phyloP scores from a whole-genome alignment of 139 green algal genomes.

The Choricystis sp. region DNA sequence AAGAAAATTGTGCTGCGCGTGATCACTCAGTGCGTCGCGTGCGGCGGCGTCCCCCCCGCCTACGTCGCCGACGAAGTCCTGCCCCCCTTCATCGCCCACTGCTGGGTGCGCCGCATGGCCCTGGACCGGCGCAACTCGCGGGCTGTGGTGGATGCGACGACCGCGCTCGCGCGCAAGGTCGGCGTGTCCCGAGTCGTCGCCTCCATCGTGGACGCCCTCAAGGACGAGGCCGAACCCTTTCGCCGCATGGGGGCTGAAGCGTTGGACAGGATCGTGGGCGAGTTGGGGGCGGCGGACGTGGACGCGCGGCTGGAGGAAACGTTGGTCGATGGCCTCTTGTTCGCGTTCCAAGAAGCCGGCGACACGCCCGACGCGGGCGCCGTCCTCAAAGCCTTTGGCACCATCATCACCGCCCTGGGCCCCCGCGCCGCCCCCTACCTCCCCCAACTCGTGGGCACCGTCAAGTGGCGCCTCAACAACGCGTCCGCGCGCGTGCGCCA shows the following conservation, averaged over 20 bases:
- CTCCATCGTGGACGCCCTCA: constrained; percentile 94
- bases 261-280: constrained; percentile 76
- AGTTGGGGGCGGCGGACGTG: constrained; percentile 80
- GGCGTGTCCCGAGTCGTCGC: constrained; percentile 66
- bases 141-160: constrained; percentile 90
- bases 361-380: constrained; percentile 28
- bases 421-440: constrained; percentile 90
- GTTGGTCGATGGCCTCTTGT: constrained; percentile 96
- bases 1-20: constrained; percentile 99
- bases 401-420: constrained; percentile 82
- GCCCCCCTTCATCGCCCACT: constrained; percentile 92
- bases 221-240: constrained; percentile 97
- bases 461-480: constrained; percentile 99
- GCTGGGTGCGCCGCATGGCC: constrained; percentile 95
- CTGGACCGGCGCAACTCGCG: constrained; percentile 88
- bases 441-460: constrained; percentile 93
- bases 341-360: constrained; percentile 96
- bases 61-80: constrained; percentile 69
- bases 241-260: constrained; percentile 95
- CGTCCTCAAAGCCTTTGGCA: constrained; percentile 97
- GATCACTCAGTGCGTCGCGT: constrained; percentile 93
- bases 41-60: constrained; percentile 86
- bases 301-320: constrained; percentile 91
- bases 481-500: constrained; percentile 87
- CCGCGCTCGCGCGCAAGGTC: constrained; percentile 68